phyloP scores from a whole-genome alignment of 2,329 filamentous ascomycete genomes.

The Rutstroemia sp. region DNA sequence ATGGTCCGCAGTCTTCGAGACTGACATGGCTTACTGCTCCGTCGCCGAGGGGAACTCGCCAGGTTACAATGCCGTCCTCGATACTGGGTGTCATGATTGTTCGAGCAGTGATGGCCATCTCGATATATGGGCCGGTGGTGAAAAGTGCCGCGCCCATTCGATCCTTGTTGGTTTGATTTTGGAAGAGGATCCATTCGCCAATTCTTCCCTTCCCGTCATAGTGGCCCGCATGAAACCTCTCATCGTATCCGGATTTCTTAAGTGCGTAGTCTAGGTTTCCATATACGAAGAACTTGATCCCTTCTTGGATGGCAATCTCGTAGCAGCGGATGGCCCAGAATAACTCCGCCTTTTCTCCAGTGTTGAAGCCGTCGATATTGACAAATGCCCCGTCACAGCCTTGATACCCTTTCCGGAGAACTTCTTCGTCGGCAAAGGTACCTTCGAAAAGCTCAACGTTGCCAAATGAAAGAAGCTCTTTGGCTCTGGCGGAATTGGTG shows the following conservation, averaged over 20 bases:
- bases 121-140: slow-evolving; percentile 40
- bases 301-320: slow-evolving; percentile 36
- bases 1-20: slow-evolving; percentile 40
- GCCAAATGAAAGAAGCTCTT: slow-evolving; percentile 35
- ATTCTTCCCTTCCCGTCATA: slow-evolving; percentile 41
- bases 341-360: slow-evolving; percentile 44
- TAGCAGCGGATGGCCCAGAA: slow-evolving; percentile 40
- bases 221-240: slow-evolving; percentile 39
- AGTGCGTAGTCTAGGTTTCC: slow-evolving; percentile 42
- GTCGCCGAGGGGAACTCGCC: slow-evolving; percentile 35
- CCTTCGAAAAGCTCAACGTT: slow-evolving; percentile 42
- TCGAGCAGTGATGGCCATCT: slow-evolving; percentile 33
- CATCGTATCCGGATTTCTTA: slow-evolving; percentile 40
- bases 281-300: slow-evolving; percentile 38
- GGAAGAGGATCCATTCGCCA: slow-evolving; percentile 37
- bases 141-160: slow-evolving; percentile 33
- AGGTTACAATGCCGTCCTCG: slow-evolving; percentile 35
- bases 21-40: slow-evolving; percentile 36
- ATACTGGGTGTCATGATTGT: slow-evolving; percentile 36
- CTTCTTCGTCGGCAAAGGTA: slow-evolving; percentile 38
- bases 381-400: slow-evolving; percentile 43
- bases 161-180: slow-evolving; percentile 31
- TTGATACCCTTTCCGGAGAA: slow-evolving; percentile 37
- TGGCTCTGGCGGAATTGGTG: slow-evolving; percentile 33
- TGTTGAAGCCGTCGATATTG: slow-evolving; percentile 47